A percentile compares a stretch with the other conserved stretches of the same genome.
Conservation (phyloP, 2,329 filamentous ascomycete genomes). For the Sporothrix sp. region DNA sequence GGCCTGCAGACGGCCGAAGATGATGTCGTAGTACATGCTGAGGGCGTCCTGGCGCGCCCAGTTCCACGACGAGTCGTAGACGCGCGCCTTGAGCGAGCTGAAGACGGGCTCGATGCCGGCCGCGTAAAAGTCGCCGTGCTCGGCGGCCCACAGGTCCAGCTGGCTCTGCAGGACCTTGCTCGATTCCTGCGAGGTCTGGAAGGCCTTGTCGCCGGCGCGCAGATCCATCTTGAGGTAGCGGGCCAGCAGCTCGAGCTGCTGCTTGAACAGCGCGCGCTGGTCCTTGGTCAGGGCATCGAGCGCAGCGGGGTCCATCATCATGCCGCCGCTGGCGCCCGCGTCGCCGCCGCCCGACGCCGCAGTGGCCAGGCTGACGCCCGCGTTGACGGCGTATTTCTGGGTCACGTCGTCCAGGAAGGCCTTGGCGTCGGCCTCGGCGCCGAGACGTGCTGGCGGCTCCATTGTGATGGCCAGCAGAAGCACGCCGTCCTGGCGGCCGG, state of each 20-base stretch:
- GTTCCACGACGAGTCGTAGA: slow-evolving; percentile 98
- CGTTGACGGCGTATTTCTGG: slow-evolving; percentile 78
- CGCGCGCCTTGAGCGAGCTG: slow-evolving; percentile 82
- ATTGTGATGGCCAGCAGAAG: slow-evolving; percentile 82
- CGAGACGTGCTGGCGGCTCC: slow-evolving; percentile 81
- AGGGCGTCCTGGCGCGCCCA: slow-evolving; percentile 97
- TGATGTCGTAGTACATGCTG: slow-evolving; percentile 98
- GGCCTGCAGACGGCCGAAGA: slow-evolving; percentile 86
- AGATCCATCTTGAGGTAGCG: slow-evolving; percentile 96
- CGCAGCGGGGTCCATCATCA: slow-evolving; percentile 99
- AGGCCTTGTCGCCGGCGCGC: slow-evolving; percentile 90
- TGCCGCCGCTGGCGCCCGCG: slow-evolving; percentile 64
- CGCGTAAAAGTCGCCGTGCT: slow-evolving; percentile 95
- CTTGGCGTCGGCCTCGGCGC: slow-evolving; percentile 85
- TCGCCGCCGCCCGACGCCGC: slow-evolving; percentile 64
- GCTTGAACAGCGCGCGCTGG: slow-evolving; percentile 91
- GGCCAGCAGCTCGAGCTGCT: slow-evolving; percentile 90
- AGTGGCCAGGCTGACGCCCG: slow-evolving; percentile 74
- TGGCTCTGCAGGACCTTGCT: slow-evolving; percentile 84
- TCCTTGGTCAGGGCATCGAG: slow-evolving; percentile 96
- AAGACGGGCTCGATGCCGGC: slow-evolving; percentile 90
- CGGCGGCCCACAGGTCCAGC: slow-evolving; percentile 85
- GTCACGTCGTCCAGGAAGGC: slow-evolving; percentile 79
- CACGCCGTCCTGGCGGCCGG: slow-evolving; percentile 84
- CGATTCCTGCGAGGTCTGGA: slow-evolving; percentile 73